Base-by-base conservation (phyloP, 2,329 filamentous ascomycete genomes). In the Penicillium crustosum region DNA sequence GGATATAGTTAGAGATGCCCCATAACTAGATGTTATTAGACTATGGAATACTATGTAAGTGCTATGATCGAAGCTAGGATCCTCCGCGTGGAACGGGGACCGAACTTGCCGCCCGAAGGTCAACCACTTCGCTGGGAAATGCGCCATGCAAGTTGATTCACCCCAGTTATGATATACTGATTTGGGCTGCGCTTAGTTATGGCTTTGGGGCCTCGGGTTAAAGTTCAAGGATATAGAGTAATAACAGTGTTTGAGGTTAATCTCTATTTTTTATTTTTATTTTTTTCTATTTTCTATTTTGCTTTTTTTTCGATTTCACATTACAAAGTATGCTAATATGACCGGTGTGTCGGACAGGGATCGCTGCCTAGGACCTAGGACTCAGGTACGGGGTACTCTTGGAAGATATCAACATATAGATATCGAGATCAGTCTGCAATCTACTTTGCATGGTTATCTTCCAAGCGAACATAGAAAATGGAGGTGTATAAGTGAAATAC, bases 31-130 rank as follows among this genome's bases (percentile, higher is more conserved):
- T 33, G 2, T 42, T 8, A 43, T 25, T 25, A 51, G 19, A 25
- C 49, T 12, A 51, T 47, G 35, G 27, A 36, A 27, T 39, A n/a
- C 17, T 6, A 25, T 43, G 17, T 49, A 48, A 21, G 49, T 39
- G 29, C 33, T 47, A 53, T 53, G 49, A 57, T 57, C 55, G 55
- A 57, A 57, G 55, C 55, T 53, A 57, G 55, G 55, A 47, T 48
- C 44, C 44, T 51, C 51, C 55, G 55, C 55, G 55, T 58, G 55
- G 55, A 58, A 58, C 55, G 55, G 55, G 55, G 55, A 55, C 49
- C 51, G 31, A 25, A 54, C n/a, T 53, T 54, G 50, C 55, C 55
- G 49, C 49, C 49, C 49, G 55, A 54, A 58, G 55, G 55, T 58
- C 55, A 58, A 58, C 55, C 55, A 15, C 45, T 44, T 58, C 55